Conservation (phyloP, 1,284 basidiomycete species). For the Trichosporon sp. region DNA sequence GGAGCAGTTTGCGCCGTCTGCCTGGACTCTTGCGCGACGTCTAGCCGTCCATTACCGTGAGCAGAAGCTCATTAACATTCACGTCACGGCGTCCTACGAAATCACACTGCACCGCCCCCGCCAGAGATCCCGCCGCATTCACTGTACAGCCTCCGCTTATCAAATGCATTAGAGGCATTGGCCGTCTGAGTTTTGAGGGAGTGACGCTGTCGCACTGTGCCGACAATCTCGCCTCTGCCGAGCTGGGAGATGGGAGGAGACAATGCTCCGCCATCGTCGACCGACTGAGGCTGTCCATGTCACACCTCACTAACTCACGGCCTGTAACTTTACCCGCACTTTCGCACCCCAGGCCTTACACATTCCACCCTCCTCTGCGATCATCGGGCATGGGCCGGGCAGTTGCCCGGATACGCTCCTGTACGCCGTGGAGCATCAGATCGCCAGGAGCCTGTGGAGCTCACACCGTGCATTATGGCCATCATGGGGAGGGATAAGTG, state of each 20-base stretch:
- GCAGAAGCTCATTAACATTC: background rate
- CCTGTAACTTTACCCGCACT: background rate
- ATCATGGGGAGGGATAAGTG: background rate
- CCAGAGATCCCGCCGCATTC: background rate
- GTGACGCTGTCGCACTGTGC: background rate
- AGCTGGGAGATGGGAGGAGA: too few relatives aligned
- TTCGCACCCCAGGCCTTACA: background rate
- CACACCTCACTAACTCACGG: too few relatives aligned
- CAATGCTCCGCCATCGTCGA: background rate
- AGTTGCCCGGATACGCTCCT: background rate
- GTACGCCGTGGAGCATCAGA: background rate
- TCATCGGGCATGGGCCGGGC: background rate
- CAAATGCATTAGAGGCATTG: background rate
- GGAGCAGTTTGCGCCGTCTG: too few relatives aligned
- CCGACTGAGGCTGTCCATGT: background rate
- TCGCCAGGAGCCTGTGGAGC: background rate
- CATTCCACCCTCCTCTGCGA: background rate
- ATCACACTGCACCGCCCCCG: background rate
- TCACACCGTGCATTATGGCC: too few relatives aligned
- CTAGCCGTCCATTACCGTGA: too few relatives aligned
- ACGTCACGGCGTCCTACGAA: background rate
- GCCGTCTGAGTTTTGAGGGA: too few relatives aligned
- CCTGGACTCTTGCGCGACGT: too few relatives aligned
- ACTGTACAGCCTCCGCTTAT: constrained; percentile 2
- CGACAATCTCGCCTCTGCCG: too few relatives aligned